Base-by-base conservation (phyloP, 805 yeast species). In the Metschnikowia corniflorae region DNA sequence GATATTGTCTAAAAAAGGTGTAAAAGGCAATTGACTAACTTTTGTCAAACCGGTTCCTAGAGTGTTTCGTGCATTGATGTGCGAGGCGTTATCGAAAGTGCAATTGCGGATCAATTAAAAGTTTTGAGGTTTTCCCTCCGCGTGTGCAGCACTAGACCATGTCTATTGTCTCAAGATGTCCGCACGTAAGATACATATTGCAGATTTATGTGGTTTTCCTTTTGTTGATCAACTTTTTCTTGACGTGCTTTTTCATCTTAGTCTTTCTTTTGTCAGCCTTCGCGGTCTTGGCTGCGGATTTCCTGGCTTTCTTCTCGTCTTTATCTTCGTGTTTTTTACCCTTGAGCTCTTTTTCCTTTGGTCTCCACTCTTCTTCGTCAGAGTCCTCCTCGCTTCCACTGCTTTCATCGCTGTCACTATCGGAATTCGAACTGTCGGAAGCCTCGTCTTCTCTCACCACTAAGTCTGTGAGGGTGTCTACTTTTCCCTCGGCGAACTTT, bases 301-400 rank as follows among this genome's bases (percentile, higher is more conserved):
- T 85, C 39, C 95, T 73, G 33, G 72, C 77, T 54, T 79, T 83
- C 60, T 86, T 87, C 9, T 68, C 75, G 29, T 86, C 89, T 60
- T 86, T 79, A 58, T 88, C 86, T 50, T 86, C 82, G 55, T 73
- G 71, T 55, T 81, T 85, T 60, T 91, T 88, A 13, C 94, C 95
- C 44, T 76, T 78, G 8, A 71, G 58, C 7, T 62, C 52, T 35
- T 60, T 52, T 24, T 53, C 51, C 44, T 58, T 54, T 1, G 60
- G 6, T 1, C 50, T 50, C 10, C 13, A 33, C 23, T 30, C 22
- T 19, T 39, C 47, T 16, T 41, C 50, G 20, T 53, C 63, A 7
- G 46, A 51, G 5, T 54, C 60, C 8, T 50, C 58, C 8, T 65
- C 73, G 16, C 23, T 33, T 9, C 29, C 29, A 24, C 37, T 39